Evolutionary conservation across 129 eudicot genomes (phyloP), one percentile per base, ranked within the genome.

Genomic region (Logfia minima): DNA sequence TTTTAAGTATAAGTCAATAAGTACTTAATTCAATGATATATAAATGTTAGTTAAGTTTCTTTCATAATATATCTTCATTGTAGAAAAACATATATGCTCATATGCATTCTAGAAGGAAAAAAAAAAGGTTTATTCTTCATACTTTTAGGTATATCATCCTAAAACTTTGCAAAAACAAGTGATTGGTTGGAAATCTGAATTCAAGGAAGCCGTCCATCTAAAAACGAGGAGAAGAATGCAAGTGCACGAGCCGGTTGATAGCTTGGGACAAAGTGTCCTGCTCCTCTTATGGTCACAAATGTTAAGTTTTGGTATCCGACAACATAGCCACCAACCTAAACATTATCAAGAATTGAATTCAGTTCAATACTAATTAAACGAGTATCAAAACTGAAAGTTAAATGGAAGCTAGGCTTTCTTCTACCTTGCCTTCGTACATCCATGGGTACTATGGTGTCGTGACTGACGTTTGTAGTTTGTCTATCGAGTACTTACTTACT

Each of bases 201-300:
- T 55, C 83, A 84, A 63, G 89, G 89, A 62, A 83, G 89, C 71
- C 71, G 79, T 63, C 88, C 92, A 8, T 83, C 75, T 75, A 88
- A 55, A 65, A 88, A 88, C 4, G 90, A 83, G 3, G 86, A 75
- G 79, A 88, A 88, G 37, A 85, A 23, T 1, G 78, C 79, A 29
- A 86, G 86, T 4, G 76, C 90, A 19, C 90, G 83, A 71, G 80
- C 86, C 3, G 90, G 93, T 63, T 88, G 90, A 65, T 86, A 83
- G 43, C 90, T 84, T 14, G 92, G 92, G 16, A 88, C 92, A 11
- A 85, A 83, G 52, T 88, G 92, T 77, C 92, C 92, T 21, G 92
- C 82, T n/a, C 90, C 90, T 70, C 90, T 71, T 61, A 87, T 67
- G n/a, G 82, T 84, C 68, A 86, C 90, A 28, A 88, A 88, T 7